Conservation (phyloP, 768 basidiomycete species). For the Cystofilobasidium bisporidii region DNA sequence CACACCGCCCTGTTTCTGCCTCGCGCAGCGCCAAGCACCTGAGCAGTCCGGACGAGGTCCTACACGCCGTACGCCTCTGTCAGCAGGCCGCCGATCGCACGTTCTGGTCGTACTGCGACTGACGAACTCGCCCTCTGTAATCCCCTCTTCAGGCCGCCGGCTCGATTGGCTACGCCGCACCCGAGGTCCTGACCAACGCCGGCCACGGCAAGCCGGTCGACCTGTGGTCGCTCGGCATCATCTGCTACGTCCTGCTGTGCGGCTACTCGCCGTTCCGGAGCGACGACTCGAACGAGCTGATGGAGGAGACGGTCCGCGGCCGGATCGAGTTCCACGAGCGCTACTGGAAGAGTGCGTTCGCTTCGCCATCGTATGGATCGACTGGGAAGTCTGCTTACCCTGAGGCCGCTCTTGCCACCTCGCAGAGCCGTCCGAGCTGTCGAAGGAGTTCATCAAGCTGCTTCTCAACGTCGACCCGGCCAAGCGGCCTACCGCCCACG, state of each 20-base stretch:
- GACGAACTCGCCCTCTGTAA: background rate
- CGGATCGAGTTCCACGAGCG: slow-evolving; percentile 83
- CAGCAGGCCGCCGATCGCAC: background rate
- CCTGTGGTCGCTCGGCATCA: slow-evolving; percentile 85
- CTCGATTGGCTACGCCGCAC: slow-evolving; percentile 67
- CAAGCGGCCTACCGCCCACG: slow-evolving; percentile 59
- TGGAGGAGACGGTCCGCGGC: slow-evolving; percentile 73
- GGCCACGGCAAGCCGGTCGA: slow-evolving; percentile 90
- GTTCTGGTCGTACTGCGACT: too few species aligned
- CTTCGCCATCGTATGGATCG: too few species aligned
- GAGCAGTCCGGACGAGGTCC: slow-evolving; percentile 58
- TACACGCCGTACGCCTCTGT: slow-evolving; percentile 35
- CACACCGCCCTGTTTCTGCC: background rate
- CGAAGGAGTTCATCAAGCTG: slow-evolving; percentile 69
- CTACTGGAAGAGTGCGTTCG: slow-evolving; percentile 68
- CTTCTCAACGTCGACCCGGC: slow-evolving; percentile 63
- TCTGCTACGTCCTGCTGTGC: slow-evolving; percentile 88
- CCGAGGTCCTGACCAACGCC: slow-evolving; percentile 63
- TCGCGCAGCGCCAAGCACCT: slow-evolving; percentile 66
- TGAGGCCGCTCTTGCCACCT: background rate
- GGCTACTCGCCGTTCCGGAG: slow-evolving; percentile 92
- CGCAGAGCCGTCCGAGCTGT: background rate
- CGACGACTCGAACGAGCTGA: slow-evolving; percentile 62
- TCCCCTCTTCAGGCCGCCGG: slow-evolving; percentile 20
- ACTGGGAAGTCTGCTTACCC: too few species aligned